Conservation (phyloP, 495 filamentous ascomycete species). For the Podospora comata region DNA sequence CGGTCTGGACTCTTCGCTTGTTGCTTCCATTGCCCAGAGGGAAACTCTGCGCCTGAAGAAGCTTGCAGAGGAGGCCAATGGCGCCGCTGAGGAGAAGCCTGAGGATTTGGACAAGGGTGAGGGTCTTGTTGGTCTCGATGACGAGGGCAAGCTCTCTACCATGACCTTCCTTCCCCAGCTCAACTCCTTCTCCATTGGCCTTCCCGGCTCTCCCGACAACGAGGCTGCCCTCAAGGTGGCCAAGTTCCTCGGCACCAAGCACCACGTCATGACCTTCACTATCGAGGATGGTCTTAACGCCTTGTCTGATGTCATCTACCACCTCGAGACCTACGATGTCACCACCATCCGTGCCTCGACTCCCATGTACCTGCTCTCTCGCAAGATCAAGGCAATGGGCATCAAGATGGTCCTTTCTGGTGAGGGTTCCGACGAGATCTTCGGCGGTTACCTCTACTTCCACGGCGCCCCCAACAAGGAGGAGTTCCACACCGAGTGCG, state of each 20-base stretch:
- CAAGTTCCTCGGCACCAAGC: slow-evolving; percentile 92
- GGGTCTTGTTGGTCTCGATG: slow-evolving; percentile 89
- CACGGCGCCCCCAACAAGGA: slow-evolving; percentile 85
- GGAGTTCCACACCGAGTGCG: slow-evolving; percentile 90
- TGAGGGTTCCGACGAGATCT: slow-evolving; percentile 96
- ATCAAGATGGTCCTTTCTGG: slow-evolving; percentile 99
- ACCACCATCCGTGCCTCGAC: slow-evolving; percentile 98
- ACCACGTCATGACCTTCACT: slow-evolving; percentile 97
- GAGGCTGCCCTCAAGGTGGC: slow-evolving; percentile 86
- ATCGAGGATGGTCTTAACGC: slow-evolving; percentile 95
- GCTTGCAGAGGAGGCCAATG: slow-evolving; percentile 49
- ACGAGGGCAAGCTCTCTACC: slow-evolving; percentile 82
- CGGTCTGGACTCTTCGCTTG: slow-evolving; percentile 91
- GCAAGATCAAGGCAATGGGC: slow-evolving; percentile 98
- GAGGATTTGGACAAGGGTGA: slow-evolving; percentile 53
- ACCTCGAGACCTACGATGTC: slow-evolving; percentile 96
- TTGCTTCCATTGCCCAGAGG: slow-evolving; percentile 90
- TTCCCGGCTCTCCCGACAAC: slow-evolving; percentile 86
- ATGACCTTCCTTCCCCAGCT: slow-evolving; percentile 88
- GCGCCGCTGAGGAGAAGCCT: slow-evolving; percentile 34
- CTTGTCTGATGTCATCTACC: slow-evolving; percentile 93
- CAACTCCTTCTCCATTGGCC: slow-evolving; percentile 97
- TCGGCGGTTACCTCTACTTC: slow-evolving; percentile 98
- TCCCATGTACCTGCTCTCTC: slow-evolving; percentile 94
- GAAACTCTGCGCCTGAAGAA: slow-evolving; percentile 77